A percentile compares a stretch with the other conserved stretches of the same genome.
Conservation (phyloP, 1,139 yeast species). For the Nakaseomyces bracarensis region DNA sequence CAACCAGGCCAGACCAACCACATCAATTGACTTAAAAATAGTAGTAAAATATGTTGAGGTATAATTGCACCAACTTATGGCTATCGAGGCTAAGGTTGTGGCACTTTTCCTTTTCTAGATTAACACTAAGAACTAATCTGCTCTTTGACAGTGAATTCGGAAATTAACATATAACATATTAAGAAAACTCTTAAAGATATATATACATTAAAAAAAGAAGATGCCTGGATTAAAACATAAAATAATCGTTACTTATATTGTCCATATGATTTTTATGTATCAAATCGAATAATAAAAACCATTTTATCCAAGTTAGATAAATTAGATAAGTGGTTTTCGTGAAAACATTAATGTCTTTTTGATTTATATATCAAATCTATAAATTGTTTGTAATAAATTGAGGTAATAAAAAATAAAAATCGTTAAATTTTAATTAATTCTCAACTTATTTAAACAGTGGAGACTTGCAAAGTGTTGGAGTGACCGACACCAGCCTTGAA, state of each 20-base stretch:
- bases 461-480: constrained; percentile 89
- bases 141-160: too few relatives aligned
- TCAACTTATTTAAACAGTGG: constrained; percentile 34
- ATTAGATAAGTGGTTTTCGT: background rate
- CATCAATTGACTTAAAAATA: too few relatives aligned
- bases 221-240: constrained; percentile 2
- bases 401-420: constrained; percentile 2
- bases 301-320: background rate
- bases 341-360: constrained; percentile 6
- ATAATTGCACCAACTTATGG: too few relatives aligned
- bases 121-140: too few relatives aligned
- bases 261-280: background rate
- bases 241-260: constrained; percentile 4
- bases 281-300: background rate
- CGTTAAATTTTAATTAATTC: constrained; percentile 1
- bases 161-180: too few relatives aligned
- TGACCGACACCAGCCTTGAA: constrained; percentile 99
- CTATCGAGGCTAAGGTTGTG: too few relatives aligned
- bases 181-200: too few relatives aligned
- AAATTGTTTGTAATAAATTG: constrained; percentile 8
- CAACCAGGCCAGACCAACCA: too few relatives aligned
- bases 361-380: constrained; percentile 8
- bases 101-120: too few relatives aligned
- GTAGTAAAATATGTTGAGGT: too few relatives aligned
- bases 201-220: too few relatives aligned